Evolutionary conservation across 345 rosid genomes (phyloP).

Genomic region (Salix exigua): DNA sequence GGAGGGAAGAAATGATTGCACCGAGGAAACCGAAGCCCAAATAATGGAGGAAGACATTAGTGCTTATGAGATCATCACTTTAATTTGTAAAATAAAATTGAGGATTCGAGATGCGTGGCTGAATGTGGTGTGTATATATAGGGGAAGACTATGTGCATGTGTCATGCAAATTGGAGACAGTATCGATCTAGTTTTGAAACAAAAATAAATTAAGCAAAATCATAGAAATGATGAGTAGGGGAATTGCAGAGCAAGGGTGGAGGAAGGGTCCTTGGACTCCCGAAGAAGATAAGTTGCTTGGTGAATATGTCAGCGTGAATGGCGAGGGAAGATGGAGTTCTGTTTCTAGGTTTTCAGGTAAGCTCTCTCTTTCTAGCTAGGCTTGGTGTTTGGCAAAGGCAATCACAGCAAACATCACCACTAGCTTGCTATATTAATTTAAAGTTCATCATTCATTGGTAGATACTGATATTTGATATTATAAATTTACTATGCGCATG

Average conservation of each 20-base stretch:
- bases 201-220: background rate
- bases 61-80: constrained; percentile 29
- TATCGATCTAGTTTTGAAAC: background rate
- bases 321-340: constrained; percentile 92
- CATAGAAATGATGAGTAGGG: constrained; percentile 47
- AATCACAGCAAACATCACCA: background rate
- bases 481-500: background rate
- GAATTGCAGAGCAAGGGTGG: constrained; percentile 44
- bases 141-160: constrained; percentile 6
- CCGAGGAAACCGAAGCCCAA: constrained; percentile 4
- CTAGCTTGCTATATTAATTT: background rate
- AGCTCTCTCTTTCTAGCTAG: background rate
- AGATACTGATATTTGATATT: background rate
- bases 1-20: constrained; percentile 13
- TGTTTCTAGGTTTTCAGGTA: constrained; percentile 63
- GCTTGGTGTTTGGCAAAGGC: background rate
- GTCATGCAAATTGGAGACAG: constrained; percentile 31
- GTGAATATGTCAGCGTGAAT: constrained; percentile 47
- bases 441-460: background rate
- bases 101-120: constrained; percentile 10
- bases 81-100: background rate
- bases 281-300: constrained; percentile 66
- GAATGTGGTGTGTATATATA: constrained; percentile 14
- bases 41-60: constrained; percentile 24
- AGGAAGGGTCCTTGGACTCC: constrained; percentile 92